A percentile compares a stretch with the other conserved stretches of the same genome.
Conservation (phyloP, 2,329 filamentous ascomycete genomes). For the Phoma sp. region DNA sequence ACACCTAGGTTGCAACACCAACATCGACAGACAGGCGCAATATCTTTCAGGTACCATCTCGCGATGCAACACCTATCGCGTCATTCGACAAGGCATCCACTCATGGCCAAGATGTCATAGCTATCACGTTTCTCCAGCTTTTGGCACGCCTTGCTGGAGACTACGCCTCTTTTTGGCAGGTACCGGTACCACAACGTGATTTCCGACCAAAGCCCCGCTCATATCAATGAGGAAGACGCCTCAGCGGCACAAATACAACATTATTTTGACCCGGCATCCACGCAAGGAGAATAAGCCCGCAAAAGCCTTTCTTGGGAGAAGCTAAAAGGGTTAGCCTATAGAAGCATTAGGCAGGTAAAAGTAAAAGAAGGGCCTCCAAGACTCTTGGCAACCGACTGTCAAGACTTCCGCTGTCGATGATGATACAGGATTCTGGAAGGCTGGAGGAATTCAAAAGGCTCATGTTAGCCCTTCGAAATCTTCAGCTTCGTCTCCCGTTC, state of each 20-base stretch:
- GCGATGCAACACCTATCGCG: conserved; percentile 3
- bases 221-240: conserved; percentile 22
- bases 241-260: conserved; percentile 21
- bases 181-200: conserved; percentile 21
- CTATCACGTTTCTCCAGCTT: conserved; percentile 3
- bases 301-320: conserved; percentile 26
- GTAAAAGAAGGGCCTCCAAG: neutral
- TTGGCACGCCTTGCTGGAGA: conserved; percentile 15
- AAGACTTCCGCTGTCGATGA: conserved; percentile 18
- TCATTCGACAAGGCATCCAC: conserved; percentile 11
- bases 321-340: conserved; percentile 20
- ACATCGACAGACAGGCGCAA: too few relatives aligned
- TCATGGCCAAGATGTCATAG: conserved; percentile 14
- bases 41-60: neutral
- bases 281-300: conserved; percentile 27
- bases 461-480: conserved; percentile 8
- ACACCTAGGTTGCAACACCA: too few relatives aligned
- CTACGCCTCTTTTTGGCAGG: conserved; percentile 27
- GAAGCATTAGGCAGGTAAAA: conserved; percentile 22
- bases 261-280: conserved; percentile 22
- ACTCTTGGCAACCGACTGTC: conserved; percentile 24
- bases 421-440: conserved; percentile 16
- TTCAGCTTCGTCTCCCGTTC: conserved; percentile 13
- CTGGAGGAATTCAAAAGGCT: conserved; percentile 23
- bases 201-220: conserved; percentile 20